Base-by-base conservation (phyloP, 2,329 filamentous ascomycete species). In the Stachybotrys echinatus region DNA sequence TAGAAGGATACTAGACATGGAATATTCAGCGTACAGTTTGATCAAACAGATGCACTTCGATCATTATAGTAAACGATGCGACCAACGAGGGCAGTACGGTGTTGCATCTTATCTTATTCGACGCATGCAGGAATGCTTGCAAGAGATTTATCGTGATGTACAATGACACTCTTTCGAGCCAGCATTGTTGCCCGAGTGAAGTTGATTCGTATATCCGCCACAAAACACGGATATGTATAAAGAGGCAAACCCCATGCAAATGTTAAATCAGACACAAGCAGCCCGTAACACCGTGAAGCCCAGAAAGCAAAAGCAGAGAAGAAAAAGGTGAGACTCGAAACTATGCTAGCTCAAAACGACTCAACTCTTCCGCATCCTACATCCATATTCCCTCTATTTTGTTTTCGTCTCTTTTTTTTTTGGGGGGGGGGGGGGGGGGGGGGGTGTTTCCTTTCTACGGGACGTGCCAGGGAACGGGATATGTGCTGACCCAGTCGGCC, bases 401-500 rank as follows among this genome's bases (percentile, higher is more conserved):
- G 27, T 8, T 10, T 14, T 34, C 14, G 27, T 5, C 14, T 34
- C 10, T 14, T 34, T 34, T 34, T 5, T 10, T 34, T 34, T 34
- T 14, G 3, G 27, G 27, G 27, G 27, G 27, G 27, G 5, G 3
- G 27, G 27, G 27, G n/a, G n/a, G n/a, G n/a, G n/a, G n/a, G n/a
- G n/a, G n/a, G n/a, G n/a, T n/a, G n/a, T n/a, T n/a, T n/a, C n/a
- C n/a, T n/a, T 14, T 34, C 14, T 14, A 34, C 27, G 10, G 10
- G 27, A 34, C 10, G 27, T 34, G 8, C 86, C 86, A 89, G 12
- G 87, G 87, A 57, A 89, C 68, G 3, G 83, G 79, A 62, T 89
- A 89, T 2, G 85, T 88, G 47, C 85, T 81, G 12, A 88, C 86
- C 87, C 87, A 91, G 59, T 87, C 84, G 58, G 84, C 81, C n/a